These are phyloP conservation scores for Nitzschia sp. DNA, from an alignment of 108 stramenopile genomes.

Conservation along the genomic window DNA sequence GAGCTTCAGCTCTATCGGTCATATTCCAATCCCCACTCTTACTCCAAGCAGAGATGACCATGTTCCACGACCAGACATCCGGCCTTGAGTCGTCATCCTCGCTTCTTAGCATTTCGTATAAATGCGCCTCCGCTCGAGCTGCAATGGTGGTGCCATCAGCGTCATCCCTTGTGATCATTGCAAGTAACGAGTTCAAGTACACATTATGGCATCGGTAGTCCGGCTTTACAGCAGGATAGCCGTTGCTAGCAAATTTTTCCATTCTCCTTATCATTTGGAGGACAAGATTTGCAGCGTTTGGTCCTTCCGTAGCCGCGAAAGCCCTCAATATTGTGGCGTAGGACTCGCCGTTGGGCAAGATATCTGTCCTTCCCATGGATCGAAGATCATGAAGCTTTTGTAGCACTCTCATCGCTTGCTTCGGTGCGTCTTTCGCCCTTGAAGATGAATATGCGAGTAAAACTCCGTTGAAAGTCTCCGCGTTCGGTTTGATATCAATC, in stretches of 20 bases:
- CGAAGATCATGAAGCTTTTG: conserved; percentile 14
- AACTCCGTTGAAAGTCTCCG: conserved; percentile 29
- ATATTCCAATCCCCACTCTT: conserved; percentile 12
- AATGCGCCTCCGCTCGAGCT: conserved; percentile 18
- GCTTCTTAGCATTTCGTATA: conserved; percentile 14
- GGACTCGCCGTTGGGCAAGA: conserved; percentile 15
- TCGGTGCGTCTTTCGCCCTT: conserved; percentile 11
- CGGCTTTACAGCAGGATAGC: conserved; percentile 21
- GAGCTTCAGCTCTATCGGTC: conserved; percentile 21
- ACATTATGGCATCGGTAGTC: conserved; percentile 24
- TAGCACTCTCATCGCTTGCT: conserved; percentile 22
- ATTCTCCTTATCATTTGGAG: conserved; percentile 20
- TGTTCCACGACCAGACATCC: conserved; percentile 18
- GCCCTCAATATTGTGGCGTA: conserved; percentile 20
- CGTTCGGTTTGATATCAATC: conserved; percentile 20
- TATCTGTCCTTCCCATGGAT: conserved; percentile 12
- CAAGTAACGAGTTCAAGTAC: conserved; percentile 21
- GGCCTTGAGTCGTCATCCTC: conserved; percentile 13
- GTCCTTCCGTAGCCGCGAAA: conserved; percentile 7
- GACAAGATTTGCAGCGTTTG: conserved; percentile 11
- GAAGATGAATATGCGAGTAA: conserved; percentile 16
- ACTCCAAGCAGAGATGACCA: conserved; percentile 30
- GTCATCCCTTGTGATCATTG: background rate
- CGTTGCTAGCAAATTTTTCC: conserved; percentile 23
- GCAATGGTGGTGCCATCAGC: conserved; percentile 3